phyloP scores from a whole-genome alignment of 2,329 filamentous ascomycete species.

The Botryotinia convoluta region DNA sequence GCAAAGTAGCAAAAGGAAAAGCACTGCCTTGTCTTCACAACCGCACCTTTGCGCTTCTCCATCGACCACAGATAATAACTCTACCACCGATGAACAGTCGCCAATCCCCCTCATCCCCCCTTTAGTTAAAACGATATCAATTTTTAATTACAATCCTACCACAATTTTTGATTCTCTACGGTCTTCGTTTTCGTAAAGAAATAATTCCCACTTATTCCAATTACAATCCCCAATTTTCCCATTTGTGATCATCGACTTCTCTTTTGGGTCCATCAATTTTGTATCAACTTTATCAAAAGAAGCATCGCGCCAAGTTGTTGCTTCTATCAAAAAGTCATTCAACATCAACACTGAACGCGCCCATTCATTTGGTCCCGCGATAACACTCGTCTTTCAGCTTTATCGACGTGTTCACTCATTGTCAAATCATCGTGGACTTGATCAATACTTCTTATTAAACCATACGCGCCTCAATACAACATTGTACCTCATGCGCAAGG shows the following conservation, averaged over 20 bases:
- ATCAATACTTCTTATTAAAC: slow-evolving; percentile 27
- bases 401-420: slow-evolving; percentile 19
- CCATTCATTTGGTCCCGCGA: slow-evolving; percentile 29
- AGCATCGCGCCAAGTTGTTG: slow-evolving; percentile 37
- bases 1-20: not conserved
- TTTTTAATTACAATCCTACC: slow-evolving; percentile 8
- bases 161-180: not conserved
- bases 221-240: slow-evolving; percentile 3
- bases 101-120: slow-evolving; percentile 9
- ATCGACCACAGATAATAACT: not conserved
- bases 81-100: slow-evolving; percentile 9
- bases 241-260: slow-evolving; percentile 19
- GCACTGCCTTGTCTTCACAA: not conserved
- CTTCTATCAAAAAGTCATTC: slow-evolving; percentile 34
- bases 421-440: slow-evolving; percentile 18
- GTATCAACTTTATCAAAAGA: slow-evolving; percentile 19
- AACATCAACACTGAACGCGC: slow-evolving; percentile 37
- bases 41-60: slow-evolving; percentile 2
- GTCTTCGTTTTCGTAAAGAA: not conserved
- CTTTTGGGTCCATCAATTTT: slow-evolving; percentile 17
- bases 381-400: slow-evolving; percentile 24
- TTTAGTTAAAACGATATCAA: slow-evolving; percentile 15
- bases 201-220: slow-evolving; percentile 14
- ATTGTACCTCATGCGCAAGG: slow-evolving; percentile 39
- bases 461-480: slow-evolving; percentile 22